These are phyloP conservation scores for Suzukiozyma palmioleophila DNA, from an alignment of 1,139 yeast genomes.

Conservation along the genomic window DNA sequence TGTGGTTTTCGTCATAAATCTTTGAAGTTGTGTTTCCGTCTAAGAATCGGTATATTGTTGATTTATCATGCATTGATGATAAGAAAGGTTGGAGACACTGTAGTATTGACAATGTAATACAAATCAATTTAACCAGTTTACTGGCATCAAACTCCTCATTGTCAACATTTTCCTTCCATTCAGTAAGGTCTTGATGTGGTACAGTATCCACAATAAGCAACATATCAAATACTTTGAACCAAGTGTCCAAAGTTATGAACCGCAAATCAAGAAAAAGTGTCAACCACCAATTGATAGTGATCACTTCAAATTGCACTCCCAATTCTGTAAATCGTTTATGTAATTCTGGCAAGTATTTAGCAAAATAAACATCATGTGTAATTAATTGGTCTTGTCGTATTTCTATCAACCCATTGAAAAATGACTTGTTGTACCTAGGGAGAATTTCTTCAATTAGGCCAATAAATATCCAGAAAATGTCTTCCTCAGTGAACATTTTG, in stretches of 20 bases:
- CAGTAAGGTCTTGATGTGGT: background rate
- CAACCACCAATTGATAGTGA: conserved; percentile 58
- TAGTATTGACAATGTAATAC: conserved; percentile 9
- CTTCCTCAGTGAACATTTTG: conserved; percentile 39
- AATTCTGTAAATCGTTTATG: conserved; percentile 29
- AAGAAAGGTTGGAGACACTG: conserved; percentile 7
- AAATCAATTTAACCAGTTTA: conserved; percentile 5
- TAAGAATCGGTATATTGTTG: conserved; percentile 7
- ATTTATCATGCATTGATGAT: conserved; percentile 4
- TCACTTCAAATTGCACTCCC: conserved; percentile 46
- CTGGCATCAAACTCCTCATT: background rate
- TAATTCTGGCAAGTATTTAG: conserved; percentile 33
- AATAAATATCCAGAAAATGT: conserved; percentile 54
- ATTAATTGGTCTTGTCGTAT: conserved; percentile 36
- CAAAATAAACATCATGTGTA: conserved; percentile 17
- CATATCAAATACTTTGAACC: conserved; percentile 52
- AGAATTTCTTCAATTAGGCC: conserved; percentile 49
- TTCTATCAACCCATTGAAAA: conserved; percentile 31
- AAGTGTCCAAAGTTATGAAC: conserved; percentile 47
- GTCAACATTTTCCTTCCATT: background rate
- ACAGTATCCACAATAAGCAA: conserved; percentile 20
- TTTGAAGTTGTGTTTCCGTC: conserved; percentile 6
- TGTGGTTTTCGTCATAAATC: conserved; percentile 1
- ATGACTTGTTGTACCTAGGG: conserved; percentile 29
- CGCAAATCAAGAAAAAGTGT: conserved; percentile 47